Evolutionary conservation across 768 basidiomycete genomes (phyloP).

Genomic region (Tulasnella sp.): DNA sequence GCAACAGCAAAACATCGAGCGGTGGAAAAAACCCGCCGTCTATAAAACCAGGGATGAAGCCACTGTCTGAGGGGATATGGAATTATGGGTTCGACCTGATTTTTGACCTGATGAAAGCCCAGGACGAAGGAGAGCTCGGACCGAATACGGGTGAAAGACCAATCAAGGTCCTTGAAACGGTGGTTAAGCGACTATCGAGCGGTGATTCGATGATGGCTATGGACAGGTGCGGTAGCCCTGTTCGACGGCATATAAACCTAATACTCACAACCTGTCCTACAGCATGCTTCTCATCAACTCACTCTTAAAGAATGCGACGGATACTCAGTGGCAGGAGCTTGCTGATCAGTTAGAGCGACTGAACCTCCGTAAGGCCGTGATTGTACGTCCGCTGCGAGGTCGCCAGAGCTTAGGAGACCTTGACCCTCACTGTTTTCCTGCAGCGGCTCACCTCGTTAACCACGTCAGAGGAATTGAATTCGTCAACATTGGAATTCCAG

Average conservation of each 20-base stretch:
- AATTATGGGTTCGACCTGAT: slow-evolving; percentile 78
- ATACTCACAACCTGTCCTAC: slow-evolving; percentile 4
- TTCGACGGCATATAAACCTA: not conserved
- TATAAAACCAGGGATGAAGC: not conserved
- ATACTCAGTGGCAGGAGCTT: slow-evolving; percentile 71
- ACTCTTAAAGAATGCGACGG: slow-evolving; percentile 68
- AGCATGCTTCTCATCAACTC: slow-evolving; percentile 91
- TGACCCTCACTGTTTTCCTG: not conserved
- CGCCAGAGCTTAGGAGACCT: not conserved
- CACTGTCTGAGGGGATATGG: slow-evolving; percentile 53
- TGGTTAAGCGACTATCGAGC: slow-evolving; percentile 70
- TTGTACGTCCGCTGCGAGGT: slow-evolving; percentile 42
- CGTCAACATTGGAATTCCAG: slow-evolving; percentile 81
- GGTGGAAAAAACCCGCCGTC: not conserved
- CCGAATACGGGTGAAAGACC: not conserved
- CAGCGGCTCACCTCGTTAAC: slow-evolving; percentile 80
- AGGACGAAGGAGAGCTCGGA: not conserved
- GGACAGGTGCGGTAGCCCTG: slow-evolving; percentile 65
- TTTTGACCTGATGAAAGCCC: slow-evolving; percentile 64
- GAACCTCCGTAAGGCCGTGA: slow-evolving; percentile 73
- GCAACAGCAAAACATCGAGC: not conserved
- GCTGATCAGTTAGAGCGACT: slow-evolving; percentile 63
- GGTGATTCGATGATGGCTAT: slow-evolving; percentile 80
- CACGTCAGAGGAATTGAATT: slow-evolving; percentile 71
- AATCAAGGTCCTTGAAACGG: slow-evolving; percentile 57